These are phyloP conservation scores for Calonectria pseudoreteaudii DNA, from an alignment of 2,329 filamentous ascomycete species.

Conservation along the genomic window DNA sequence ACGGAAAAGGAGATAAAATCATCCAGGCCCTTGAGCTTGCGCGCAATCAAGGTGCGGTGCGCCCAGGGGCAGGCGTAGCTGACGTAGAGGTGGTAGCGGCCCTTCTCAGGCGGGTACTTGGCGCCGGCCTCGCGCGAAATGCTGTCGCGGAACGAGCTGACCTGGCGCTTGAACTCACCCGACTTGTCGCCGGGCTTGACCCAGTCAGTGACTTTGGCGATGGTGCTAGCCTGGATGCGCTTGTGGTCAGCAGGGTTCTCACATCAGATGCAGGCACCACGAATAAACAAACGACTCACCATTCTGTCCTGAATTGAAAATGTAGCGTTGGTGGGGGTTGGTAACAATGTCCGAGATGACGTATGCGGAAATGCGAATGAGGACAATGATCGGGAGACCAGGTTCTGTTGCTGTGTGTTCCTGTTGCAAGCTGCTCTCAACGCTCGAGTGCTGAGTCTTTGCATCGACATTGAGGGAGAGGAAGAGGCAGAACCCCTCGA, in stretches of 20 bases:
- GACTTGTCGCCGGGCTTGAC: conserved; percentile 80
- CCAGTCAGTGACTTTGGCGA: conserved; percentile 79
- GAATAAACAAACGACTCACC: conserved; percentile 28
- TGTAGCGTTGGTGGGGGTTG: background rate
- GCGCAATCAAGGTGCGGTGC: conserved; percentile 86
- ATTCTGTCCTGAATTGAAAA: conserved; percentile 38
- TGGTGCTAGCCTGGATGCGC: conserved; percentile 31
- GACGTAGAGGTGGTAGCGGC: conserved; percentile 93
- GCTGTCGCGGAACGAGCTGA: conserved; percentile 83
- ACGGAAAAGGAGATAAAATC: conserved; percentile 82
- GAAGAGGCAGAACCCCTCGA: background rate
- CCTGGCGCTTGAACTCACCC: conserved; percentile 93
- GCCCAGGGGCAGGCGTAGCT: conserved; percentile 97
- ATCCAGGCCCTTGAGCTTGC: conserved; percentile 92
- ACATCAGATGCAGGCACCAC: background rate
- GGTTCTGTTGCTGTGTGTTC: conserved; percentile 20
- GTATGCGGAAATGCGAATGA: conserved; percentile 18
- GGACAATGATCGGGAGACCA: conserved; percentile 23
- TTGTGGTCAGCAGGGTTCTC: conserved; percentile 24
- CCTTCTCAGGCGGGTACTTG: conserved; percentile 86
- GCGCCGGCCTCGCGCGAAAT: conserved; percentile 80
- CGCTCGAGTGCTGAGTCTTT: conserved; percentile 33
- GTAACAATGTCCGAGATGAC: conserved; percentile 3
- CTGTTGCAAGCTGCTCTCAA: conserved; percentile 27
- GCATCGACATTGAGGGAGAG: conserved; percentile 35